Percentiles rank a stretch among this genome's conserved stretches.
Conservation (phyloP, 371 early-diverging fungal genomes). For the Umbelopsis sp. region DNA sequence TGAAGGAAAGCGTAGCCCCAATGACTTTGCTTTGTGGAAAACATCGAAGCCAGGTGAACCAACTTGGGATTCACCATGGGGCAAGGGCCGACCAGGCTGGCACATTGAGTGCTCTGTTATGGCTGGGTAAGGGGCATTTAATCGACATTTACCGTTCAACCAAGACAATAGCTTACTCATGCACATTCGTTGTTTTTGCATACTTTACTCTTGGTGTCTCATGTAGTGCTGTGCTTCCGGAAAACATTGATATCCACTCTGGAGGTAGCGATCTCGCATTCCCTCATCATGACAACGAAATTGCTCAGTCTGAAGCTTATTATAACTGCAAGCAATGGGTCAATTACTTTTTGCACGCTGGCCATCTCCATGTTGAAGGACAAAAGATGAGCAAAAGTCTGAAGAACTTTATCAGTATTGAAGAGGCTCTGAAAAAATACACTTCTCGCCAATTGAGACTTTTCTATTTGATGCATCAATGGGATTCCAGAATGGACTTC, state of each 20-base stretch:
- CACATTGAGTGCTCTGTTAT: constrained; percentile 99
- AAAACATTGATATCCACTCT: constrained; percentile 96
- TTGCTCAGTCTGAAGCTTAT: constrained; percentile 98
- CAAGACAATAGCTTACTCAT: too few relatives aligned
- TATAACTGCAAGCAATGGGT: constrained; percentile 95
- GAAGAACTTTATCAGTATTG: constrained; percentile 98
- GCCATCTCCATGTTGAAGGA: constrained; percentile 98
- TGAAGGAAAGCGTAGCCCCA: constrained; percentile 74
- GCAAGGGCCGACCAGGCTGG: constrained; percentile 98
- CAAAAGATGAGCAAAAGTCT: constrained; percentile 99
- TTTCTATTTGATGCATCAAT: constrained; percentile 93
- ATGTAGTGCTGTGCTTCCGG: constrained; percentile 83
- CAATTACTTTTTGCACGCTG: constrained; percentile 99
- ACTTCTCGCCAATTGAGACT: constrained; percentile 91
- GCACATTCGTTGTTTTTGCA: too few relatives aligned
- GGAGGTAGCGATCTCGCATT: constrained; percentile 99
- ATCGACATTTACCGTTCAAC: not conserved
- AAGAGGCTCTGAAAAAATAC: constrained; percentile 87
- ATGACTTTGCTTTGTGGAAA: constrained; percentile 99
- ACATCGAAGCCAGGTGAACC: constrained; percentile 96
- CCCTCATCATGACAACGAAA: constrained; percentile 99
- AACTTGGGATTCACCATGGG: constrained; percentile 96
- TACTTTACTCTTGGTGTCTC: too few relatives aligned
- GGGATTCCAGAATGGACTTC: constrained; percentile 93
- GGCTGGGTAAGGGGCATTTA: constrained; percentile 64